phyloP scores from a whole-genome alignment of 2,329 filamentous ascomycete genomes.

The Hortaea werneckii region DNA sequence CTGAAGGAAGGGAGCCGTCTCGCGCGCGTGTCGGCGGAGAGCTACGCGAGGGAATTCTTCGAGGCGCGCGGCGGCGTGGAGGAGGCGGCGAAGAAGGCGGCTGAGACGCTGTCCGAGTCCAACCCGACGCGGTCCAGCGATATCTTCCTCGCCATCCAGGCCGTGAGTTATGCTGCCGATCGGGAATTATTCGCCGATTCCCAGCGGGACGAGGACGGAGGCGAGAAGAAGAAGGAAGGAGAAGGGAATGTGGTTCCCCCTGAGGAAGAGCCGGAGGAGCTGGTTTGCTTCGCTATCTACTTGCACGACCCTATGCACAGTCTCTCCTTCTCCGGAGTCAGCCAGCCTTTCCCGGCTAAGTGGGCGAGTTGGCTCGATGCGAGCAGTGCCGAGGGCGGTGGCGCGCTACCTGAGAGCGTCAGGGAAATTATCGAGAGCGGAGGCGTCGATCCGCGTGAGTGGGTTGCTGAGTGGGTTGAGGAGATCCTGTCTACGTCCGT shows the following conservation, averaged over 20 bases:
- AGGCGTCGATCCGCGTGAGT: conserved; percentile 84
- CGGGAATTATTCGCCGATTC: conserved; percentile 57
- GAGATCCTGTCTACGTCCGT: conserved; percentile 68
- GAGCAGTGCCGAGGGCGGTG: conserved; percentile 21
- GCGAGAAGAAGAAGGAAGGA: conserved; percentile 46
- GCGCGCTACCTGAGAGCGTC: conserved; percentile 68
- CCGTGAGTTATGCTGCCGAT: conserved; percentile 57
- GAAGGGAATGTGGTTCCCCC: conserved; percentile 38
- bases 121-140: conserved; percentile 90
- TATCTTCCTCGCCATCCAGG: conserved; percentile 92
- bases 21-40: conserved; percentile 77
- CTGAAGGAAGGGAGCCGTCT: conserved; percentile 83
- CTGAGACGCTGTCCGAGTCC: conserved; percentile 65
- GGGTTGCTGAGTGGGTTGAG: conserved; percentile 96
- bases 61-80: conserved; percentile 66
- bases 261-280: conserved; percentile 44
- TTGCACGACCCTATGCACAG: conserved; percentile 82
- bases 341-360: conserved; percentile 69
- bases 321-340: conserved; percentile 74
- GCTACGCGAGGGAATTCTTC: conserved; percentile 79
- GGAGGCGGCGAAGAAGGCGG: conserved; percentile 67
- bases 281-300: conserved; percentile 66
- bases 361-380: conserved; percentile 92
- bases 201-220: conserved; percentile 14
- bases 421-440: conserved; percentile 65